These are phyloP conservation scores for Russula emetica DNA, from an alignment of 768 basidiomycete species.

Conservation along the genomic window DNA sequence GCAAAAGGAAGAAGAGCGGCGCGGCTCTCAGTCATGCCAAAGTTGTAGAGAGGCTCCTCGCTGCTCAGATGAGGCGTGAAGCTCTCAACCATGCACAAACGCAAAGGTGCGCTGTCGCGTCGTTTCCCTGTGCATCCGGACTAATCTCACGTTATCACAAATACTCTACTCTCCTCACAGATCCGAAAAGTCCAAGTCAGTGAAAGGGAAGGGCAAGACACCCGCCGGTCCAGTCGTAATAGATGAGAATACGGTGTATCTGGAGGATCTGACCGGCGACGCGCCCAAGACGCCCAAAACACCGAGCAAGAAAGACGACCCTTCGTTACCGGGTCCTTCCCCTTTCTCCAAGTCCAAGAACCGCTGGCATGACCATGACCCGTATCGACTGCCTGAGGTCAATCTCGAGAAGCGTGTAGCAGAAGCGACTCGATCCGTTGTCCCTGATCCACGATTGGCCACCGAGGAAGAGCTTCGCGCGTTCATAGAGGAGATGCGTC, in stretches of 20 bases:
- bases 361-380: slow-evolving; percentile 77
- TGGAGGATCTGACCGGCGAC: slow-evolving; percentile 74
- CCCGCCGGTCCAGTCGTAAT: slow-evolving; percentile 48
- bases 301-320: slow-evolving; percentile 26
- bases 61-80: slow-evolving; percentile 87
- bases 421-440: slow-evolving; percentile 53
- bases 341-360: slow-evolving; percentile 54
- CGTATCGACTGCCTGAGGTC: slow-evolving; percentile 86
- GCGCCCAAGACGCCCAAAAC: slow-evolving; percentile 48
- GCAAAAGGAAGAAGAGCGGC: slow-evolving; percentile 87
- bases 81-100: slow-evolving; percentile 64
- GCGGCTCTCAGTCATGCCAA: slow-evolving; percentile 82
- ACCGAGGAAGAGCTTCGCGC: slow-evolving; percentile 91
- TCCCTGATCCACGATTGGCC: slow-evolving; percentile 87
- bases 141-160: neutral
- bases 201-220: slow-evolving; percentile 46
- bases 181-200: slow-evolving; percentile 19
- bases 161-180: neutral
- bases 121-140: no score
- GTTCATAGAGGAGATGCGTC: slow-evolving; percentile 95
- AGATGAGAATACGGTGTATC: slow-evolving; percentile 74
- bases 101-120: slow-evolving; percentile 38
- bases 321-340: slow-evolving; percentile 37
- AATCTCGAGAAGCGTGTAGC: slow-evolving; percentile 61
- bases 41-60: slow-evolving; percentile 86